These are phyloP conservation scores for Penicillium canescens DNA, from an alignment of 495 filamentous ascomycete species.

Conservation along the genomic window DNA sequence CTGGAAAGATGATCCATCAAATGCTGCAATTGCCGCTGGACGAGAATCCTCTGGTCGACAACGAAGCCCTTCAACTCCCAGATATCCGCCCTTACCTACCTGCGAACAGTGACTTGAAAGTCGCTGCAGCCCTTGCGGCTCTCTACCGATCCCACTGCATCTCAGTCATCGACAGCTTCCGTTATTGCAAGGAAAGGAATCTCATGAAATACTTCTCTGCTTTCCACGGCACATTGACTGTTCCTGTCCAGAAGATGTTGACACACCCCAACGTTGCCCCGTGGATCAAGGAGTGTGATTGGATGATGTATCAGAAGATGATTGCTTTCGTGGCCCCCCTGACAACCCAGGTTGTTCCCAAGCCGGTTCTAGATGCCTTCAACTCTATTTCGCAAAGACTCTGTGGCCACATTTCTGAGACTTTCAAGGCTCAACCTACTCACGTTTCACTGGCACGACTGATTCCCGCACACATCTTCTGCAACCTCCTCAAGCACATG, in stretches of 20 bases:
- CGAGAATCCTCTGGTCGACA: constrained; percentile 52
- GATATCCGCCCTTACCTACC: constrained; percentile 77
- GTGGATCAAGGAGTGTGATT: constrained; percentile 95
- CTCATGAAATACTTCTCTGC: constrained; percentile 94
- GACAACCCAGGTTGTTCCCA: constrained; percentile 85
- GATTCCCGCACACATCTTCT: constrained; percentile 86
- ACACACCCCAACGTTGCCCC: constrained; percentile 76
- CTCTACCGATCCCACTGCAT: constrained; percentile 94
- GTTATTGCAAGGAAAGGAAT: constrained; percentile 91
- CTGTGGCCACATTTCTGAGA: constrained; percentile 70
- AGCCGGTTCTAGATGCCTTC: constrained; percentile 77
- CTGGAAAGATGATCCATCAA: constrained; percentile 60
- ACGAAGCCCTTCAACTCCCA: constrained; percentile 74
- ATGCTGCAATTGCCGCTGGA: constrained; percentile 65
- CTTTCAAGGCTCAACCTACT: constrained; percentile 75
- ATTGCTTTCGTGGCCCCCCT: constrained; percentile 82
- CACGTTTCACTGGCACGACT: constrained; percentile 86
- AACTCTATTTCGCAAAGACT: constrained; percentile 80
- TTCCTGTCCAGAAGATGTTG: constrained; percentile 95
- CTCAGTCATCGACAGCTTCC: constrained; percentile 89
- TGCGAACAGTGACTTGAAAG: constrained; percentile 71
- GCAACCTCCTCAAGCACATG: constrained; percentile 77
- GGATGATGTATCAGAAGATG: constrained; percentile 95
- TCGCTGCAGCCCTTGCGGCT: constrained; percentile 76
- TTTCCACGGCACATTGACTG: constrained; percentile 92